A percentile compares a stretch with the other conserved stretches of the same genome.
Evolutionary conservation across 108 stramenopile species (phyloP).

Genomic region (Skeletonema costatum): DNA sequence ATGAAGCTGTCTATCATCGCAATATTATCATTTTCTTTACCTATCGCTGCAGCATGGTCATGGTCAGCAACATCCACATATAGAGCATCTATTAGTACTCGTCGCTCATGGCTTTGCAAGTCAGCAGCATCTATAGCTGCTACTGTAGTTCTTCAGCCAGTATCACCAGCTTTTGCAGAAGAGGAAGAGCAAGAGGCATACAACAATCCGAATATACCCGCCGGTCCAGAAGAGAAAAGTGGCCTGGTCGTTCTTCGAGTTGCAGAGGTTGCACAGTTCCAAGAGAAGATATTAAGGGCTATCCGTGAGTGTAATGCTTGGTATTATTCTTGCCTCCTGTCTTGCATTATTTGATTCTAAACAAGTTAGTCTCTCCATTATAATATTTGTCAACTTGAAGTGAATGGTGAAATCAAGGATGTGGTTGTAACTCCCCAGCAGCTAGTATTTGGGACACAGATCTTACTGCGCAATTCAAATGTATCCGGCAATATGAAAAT

Average conservation of each 20-base stretch:
- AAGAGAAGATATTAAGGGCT: slow-evolving; percentile 71
- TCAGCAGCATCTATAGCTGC: neutral
- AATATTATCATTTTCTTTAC: neutral
- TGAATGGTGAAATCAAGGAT: slow-evolving; percentile 51
- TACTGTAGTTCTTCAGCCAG: neutral
- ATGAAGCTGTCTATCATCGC: neutral
- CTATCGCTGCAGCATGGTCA: neutral
- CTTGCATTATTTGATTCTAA: too few species aligned
- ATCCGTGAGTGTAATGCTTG: slow-evolving; percentile 2
- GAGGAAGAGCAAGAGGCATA: neutral
- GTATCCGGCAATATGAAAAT: slow-evolving; percentile 64
- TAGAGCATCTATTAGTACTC: neutral
- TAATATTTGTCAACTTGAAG: too few species aligned
- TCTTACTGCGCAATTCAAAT: slow-evolving; percentile 63
- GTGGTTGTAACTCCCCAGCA: slow-evolving; percentile 61
- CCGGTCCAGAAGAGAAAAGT: slow-evolving; percentile 37
- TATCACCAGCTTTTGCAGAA: neutral
- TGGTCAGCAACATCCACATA: neutral
- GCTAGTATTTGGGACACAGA: slow-evolving; percentile 69
- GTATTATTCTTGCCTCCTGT: too few species aligned
- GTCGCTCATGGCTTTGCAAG: slow-evolving; percentile 1
- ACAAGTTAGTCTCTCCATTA: too few species aligned
- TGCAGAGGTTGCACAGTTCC: slow-evolving; percentile 71
- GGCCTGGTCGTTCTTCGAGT: slow-evolving; percentile 67
- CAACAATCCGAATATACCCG: slow-evolving; percentile 46